These are phyloP conservation scores for Pachyrhizus erosus DNA, from an alignment of 306 rosid species.

Conservation along the genomic window DNA sequence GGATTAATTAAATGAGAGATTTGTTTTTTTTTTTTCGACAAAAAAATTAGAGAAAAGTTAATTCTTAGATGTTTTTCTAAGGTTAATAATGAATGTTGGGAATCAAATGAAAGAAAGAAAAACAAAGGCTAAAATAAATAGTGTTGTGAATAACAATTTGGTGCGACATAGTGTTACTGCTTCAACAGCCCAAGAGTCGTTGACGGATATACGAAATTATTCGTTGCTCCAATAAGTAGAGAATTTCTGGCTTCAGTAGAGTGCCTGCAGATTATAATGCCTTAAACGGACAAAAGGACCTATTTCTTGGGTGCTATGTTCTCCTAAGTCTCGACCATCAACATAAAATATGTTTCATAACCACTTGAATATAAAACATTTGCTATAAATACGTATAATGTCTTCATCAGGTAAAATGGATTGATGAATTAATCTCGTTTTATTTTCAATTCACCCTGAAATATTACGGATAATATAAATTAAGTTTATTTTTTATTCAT, in stretches of 20 bases:
- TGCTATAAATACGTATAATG: neutral
- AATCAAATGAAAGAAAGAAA: neutral
- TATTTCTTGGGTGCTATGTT: conserved; percentile 37
- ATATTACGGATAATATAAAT: no score
- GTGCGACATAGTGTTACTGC: neutral
- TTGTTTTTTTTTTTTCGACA: no score
- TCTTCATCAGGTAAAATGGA: neutral
- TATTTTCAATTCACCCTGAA: neutral
- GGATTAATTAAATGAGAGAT: neutral
- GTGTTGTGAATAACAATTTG: neutral
- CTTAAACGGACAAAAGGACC: conserved; percentile 29
- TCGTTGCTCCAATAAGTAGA: neutral
- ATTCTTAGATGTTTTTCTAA: neutral
- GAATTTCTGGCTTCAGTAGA: conserved; percentile 14
- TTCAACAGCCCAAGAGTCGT: conserved; percentile 8
- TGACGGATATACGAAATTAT: neutral
- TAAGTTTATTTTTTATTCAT: no score
- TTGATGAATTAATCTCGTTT: neutral
- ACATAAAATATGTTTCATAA: conserved; percentile 25
- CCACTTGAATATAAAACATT: conserved; percentile 1
- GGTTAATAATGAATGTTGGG: neutral
- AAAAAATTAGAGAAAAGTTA: no score
- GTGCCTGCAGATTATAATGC: conserved; percentile 35
- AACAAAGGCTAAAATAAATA: neutral
- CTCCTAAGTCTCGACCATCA: conserved; percentile 38